Percentiles rank a stretch among this genome's conserved stretches.
Evolutionary conservation across 2,329 filamentous ascomycete species (phyloP).

Genomic region (Curvularia hawaiiensis): DNA sequence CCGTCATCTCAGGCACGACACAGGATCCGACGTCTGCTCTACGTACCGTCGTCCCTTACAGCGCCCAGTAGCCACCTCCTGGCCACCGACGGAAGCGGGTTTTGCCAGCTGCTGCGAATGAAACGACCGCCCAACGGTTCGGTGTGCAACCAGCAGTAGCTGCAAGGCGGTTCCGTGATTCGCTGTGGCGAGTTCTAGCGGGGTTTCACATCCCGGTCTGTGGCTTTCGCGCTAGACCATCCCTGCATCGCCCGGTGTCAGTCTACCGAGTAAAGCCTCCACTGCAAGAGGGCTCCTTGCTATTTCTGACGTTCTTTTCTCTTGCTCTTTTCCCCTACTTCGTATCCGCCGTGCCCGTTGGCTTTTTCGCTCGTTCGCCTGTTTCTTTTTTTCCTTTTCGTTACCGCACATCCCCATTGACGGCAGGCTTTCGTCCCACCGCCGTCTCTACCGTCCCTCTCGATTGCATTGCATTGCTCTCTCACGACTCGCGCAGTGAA

Average conservation of each 20-base stretch:
- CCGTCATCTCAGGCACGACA: slow-evolving; percentile 1
- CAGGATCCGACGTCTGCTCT: neutral
- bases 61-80: neutral
- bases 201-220: slow-evolving; percentile 24
- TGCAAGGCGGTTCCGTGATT: slow-evolving; percentile 26
- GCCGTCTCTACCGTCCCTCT: slow-evolving; percentile 27
- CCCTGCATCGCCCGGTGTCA: slow-evolving; percentile 20
- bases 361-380: slow-evolving; percentile 29
- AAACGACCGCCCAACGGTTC: slow-evolving; percentile 12
- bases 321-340: slow-evolving; percentile 7
- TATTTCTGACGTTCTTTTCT: slow-evolving; percentile 21
- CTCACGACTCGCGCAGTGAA: slow-evolving; percentile 17
- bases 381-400: slow-evolving; percentile 25
- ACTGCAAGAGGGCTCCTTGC: slow-evolving; percentile 16
- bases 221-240: slow-evolving; percentile 31
- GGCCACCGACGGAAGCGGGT: neutral
- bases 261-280: slow-evolving; percentile 16
- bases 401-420: slow-evolving; percentile 18
- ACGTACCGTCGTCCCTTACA: neutral
- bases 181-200: slow-evolving; percentile 23
- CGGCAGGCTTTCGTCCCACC: slow-evolving; percentile 42
- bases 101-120: slow-evolving; percentile 7
- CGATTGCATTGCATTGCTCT: slow-evolving; percentile 21
- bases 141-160: slow-evolving; percentile 12
- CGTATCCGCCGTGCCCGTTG: slow-evolving; percentile 21